These are phyloP conservation scores for Dryas drummondii DNA, from an alignment of 306 rosid species.

Conservation along the genomic window DNA sequence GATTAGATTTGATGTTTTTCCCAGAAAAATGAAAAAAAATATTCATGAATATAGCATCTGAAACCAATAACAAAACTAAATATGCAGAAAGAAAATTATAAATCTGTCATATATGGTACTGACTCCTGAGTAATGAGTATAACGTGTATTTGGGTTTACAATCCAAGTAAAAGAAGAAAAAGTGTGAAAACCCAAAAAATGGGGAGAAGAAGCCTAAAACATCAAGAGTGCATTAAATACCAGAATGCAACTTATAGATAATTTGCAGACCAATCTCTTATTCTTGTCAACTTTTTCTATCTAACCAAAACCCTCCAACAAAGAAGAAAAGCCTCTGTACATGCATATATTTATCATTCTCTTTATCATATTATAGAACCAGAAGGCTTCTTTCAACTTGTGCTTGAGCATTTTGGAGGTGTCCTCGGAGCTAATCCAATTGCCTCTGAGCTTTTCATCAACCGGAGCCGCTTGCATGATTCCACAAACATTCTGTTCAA, in stretches of 20 bases:
- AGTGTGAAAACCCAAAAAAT: conserved; percentile 1
- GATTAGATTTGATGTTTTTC: background rate
- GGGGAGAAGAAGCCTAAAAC: conserved; percentile 10
- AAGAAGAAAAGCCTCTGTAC: conserved; percentile 22
- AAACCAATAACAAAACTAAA: background rate
- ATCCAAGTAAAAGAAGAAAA: conserved; percentile 6
- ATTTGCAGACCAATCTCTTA: conserved; percentile 8
- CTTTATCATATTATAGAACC: background rate
- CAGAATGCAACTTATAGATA: background rate
- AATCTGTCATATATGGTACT: background rate
- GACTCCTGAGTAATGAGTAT: too few relatives aligned
- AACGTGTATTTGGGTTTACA: conserved; percentile 12
- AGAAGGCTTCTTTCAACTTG: conserved; percentile 14
- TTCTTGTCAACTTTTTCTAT: conserved; percentile 8
- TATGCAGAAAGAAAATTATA: background rate
- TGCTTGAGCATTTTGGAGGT: conserved; percentile 25
- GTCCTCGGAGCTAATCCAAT: conserved; percentile 42
- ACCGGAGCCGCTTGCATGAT: conserved; percentile 63
- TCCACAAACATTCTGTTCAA: conserved; percentile 66
- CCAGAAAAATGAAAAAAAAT: background rate
- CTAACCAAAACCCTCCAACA: conserved; percentile 23
- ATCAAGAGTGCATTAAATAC: conserved; percentile 4
- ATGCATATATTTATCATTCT: conserved; percentile 9
- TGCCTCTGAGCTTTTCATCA: conserved; percentile 64
- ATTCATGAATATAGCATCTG: background rate